Evolutionary conservation across 148 eudicot genomes (phyloP).

Genomic region (Selenicereus undatus): DNA sequence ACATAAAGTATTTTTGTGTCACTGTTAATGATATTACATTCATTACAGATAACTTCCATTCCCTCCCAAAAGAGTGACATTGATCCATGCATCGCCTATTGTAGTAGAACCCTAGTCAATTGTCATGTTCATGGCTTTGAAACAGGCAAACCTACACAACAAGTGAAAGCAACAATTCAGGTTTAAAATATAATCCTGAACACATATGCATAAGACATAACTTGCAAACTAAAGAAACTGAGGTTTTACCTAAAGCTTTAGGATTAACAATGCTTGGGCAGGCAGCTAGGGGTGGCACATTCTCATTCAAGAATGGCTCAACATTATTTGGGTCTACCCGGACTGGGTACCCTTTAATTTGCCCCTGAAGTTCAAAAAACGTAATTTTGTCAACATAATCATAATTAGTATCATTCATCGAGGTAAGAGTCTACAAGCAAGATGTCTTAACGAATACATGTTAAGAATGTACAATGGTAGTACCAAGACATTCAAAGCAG

Average conservation of each 20-base stretch:
- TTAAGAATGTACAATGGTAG: no score
- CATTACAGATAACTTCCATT: constrained; percentile 13
- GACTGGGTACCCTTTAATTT: constrained; percentile 82
- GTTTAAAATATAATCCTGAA: neutral
- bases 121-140: constrained; percentile 49
- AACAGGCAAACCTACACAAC: constrained; percentile 65
- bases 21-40: no score
- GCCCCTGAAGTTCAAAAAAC: constrained; percentile 47
- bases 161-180: no score
- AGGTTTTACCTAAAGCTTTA: constrained; percentile 60
- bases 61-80: neutral
- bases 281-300: constrained; percentile 96
- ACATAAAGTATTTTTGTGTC: no score
- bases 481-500: constrained; percentile 94
- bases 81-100: neutral
- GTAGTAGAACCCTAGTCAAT: neutral
- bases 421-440: neutral
- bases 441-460: neutral
- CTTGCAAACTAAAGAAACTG: neutral
- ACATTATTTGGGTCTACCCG: constrained; percentile 78
- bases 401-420: neutral
- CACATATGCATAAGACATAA: neutral
- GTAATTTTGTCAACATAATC: neutral
- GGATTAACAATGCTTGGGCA: constrained; percentile 94
- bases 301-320: constrained; percentile 73